phyloP scores from a whole-genome alignment of 352 stramenopile species.

The Globisporangium paroecandrum region DNA sequence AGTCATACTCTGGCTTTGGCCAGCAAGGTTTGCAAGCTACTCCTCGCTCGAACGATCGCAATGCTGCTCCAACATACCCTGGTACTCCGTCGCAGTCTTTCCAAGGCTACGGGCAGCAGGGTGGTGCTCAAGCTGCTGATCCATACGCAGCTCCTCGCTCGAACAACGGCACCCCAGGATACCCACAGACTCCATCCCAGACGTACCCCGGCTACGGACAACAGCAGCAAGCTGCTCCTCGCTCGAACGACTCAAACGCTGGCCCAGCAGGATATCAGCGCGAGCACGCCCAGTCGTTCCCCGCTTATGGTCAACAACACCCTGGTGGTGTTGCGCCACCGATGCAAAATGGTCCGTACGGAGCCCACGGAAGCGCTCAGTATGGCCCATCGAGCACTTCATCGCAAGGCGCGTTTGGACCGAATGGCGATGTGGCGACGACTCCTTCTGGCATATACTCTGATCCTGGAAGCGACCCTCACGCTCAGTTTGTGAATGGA shows the following conservation, averaged over 20 bases:
- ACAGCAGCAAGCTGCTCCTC: slow-evolving; percentile 11
- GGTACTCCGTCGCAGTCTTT: slow-evolving; percentile 23
- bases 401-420: slow-evolving; percentile 5
- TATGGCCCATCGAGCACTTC: slow-evolving; percentile 13
- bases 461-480: slow-evolving; percentile 20
- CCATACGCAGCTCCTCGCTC: slow-evolving; percentile 15
- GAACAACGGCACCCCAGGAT: slow-evolving; percentile 3
- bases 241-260: slow-evolving; percentile 21
- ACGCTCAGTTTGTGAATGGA: neutral
- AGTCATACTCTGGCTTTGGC: slow-evolving; percentile 7
- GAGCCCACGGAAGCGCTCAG: slow-evolving; percentile 3
- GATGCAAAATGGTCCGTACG: slow-evolving; percentile 1
- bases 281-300: slow-evolving; percentile 1
- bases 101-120: slow-evolving; percentile 13
- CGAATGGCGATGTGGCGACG: slow-evolving; percentile 6
- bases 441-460: slow-evolving; percentile 29
- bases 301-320: slow-evolving; percentile 13
- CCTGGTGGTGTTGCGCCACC: neutral
- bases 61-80: slow-evolving; percentile 23
- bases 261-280: neutral
- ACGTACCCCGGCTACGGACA: slow-evolving; percentile 8
- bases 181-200: slow-evolving; percentile 4
- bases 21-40: slow-evolving; percentile 15
- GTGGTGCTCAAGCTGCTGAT: slow-evolving; percentile 7
- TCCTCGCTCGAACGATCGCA: slow-evolving; percentile 24